Percentiles rank a stretch among this genome's conserved stretches.
Evolutionary conservation across 345 rosid genomes (phyloP).

Genomic region (Raphanus raphanistrum): DNA sequence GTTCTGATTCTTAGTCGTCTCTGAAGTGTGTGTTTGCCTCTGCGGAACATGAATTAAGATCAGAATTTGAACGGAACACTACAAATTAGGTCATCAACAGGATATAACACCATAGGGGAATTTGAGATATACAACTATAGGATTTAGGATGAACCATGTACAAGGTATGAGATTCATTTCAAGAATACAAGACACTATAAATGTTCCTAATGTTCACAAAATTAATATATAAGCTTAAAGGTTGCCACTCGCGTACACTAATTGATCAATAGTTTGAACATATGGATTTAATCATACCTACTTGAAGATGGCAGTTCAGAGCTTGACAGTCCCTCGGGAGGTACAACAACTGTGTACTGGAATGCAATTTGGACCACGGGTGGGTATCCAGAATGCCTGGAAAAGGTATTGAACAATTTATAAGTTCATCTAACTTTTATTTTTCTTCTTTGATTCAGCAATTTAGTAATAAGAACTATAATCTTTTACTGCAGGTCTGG

Average conservation of each 20-base stretch:
- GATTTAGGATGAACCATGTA: neutral
- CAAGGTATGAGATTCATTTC: conserved; percentile 2
- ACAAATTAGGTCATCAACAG: conserved; percentile 6
- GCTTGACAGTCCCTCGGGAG: conserved; percentile 72
- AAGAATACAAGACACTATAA: neutral
- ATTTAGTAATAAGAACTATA: neutral
- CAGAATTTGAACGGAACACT: conserved; percentile 24
- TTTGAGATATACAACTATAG: conserved; percentile 1
- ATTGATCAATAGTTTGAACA: conserved; percentile 1
- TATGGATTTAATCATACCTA: conserved; percentile 54
- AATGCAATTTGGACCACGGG: conserved; percentile 93
- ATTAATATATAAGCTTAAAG: neutral
- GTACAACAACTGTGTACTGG: conserved; percentile 85
- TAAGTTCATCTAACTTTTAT: neutral
- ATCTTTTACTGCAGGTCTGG: neutral
- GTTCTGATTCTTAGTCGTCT: conserved; percentile 88
- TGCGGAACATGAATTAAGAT: conserved; percentile 35
- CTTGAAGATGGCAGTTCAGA: conserved; percentile 53
- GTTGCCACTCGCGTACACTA: neutral
- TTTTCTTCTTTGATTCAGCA: neutral
- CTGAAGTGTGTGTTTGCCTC: conserved; percentile 72
- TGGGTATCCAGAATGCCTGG: conserved; percentile 77
- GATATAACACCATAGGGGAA: neutral
- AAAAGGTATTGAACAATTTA: conserved; percentile 21
- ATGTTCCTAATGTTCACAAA: neutral